Evolutionary conservation across 108 stramenopile genomes (phyloP), one percentile per base, ranked within the genome.

Genomic region (Ochromonas danica): DNA sequence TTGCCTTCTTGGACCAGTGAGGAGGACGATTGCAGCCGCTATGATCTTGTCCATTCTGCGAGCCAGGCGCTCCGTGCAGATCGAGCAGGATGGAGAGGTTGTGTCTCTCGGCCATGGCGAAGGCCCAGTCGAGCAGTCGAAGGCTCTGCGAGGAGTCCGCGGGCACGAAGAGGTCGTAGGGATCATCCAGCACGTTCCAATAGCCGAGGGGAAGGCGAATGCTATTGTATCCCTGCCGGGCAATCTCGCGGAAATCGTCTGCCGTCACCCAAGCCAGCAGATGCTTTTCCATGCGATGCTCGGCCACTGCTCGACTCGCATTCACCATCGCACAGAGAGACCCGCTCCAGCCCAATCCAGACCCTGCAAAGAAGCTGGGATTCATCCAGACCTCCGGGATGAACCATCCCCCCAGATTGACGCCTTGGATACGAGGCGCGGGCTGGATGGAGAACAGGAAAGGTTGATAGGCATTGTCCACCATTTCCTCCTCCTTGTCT

Each of bases 31-130:
- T 14, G 22, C 45, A 51, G 30, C 85, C 85, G 33, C 82, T 83
- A 78, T 86, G 83, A 81, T 86, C 85, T 39, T 84, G 81, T 6
- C 85, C 85, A 63, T 86, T 86, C 78, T 86, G 85, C 43, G 81
- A 74, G 36, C 82, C 82, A 31, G 85, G 85, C 25, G 85, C 85
- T 0, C 85, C 85, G 51, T 86, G 85, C 10, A 86, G 84, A 70
- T 86, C 85, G 27, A 86, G 81, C 45, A 51, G 22, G 45, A 51
- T 51, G 14, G 45, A 14, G 6, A 70, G 22, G 22, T 42, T 42
- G 22, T 70, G 22, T 22, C 22, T 42, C 6, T 38, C 67, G 22
- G 67, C 67, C 36, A 42, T 40, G 41, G 6, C 67, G 22, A 70
- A 70, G 22, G 41, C 36, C 67, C 67, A 70, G 67, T 70, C 67